Evolutionary conservation across 2,329 filamentous ascomycete genomes (phyloP), one percentile per base, ranked within the genome.

Genomic region (Epichloe uncinata): DNA sequence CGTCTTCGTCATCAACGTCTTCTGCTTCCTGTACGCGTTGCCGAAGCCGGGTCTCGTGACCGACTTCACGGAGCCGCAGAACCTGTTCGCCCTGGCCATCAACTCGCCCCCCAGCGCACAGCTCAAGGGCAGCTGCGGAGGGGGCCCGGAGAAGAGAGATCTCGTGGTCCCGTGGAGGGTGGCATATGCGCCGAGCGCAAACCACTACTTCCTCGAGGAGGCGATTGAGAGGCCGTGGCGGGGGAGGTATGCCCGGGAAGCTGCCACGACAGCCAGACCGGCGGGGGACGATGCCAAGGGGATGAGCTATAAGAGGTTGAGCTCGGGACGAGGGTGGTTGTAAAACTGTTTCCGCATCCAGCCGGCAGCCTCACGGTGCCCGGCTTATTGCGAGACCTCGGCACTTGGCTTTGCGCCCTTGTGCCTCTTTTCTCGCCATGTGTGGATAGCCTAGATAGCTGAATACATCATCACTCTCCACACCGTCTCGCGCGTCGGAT

Each of bases 51-150:
- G 78, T 1, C 74, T 87, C 20, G 78, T 91, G 7, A 89, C 84
- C 1, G 87, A 91, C 66, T 89, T 85, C 60, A 85, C 81, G 0
- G 85, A 91, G 58, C 84, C 85, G 1, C 79, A 83, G 49, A 89
- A 89, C 60, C 67, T 89, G 2, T 89, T 90, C 58, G 72, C 80
- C 0, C 66, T 89, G 0, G 82, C 84, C 2, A 71, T 90, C 48
- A 88, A 88, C 59, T 69, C 66, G 48, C 66, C 70, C 66, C 68
- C 68, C 3, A 69, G 64, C 38, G 50, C 52, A 4, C 62, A 62
- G 16, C 55, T 72, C 42, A 59, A 64, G 34, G 68, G 69, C 0
- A 64, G 62, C 51, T 71, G 69, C 51, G 68, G 66, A 3, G 63
- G 61, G 0, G 68, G 65, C 0, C 68, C 69, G 1, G 52, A 58